phyloP scores from a whole-genome alignment of 2,329 filamentous ascomycete genomes.

The Aspergillus calidoustus region DNA sequence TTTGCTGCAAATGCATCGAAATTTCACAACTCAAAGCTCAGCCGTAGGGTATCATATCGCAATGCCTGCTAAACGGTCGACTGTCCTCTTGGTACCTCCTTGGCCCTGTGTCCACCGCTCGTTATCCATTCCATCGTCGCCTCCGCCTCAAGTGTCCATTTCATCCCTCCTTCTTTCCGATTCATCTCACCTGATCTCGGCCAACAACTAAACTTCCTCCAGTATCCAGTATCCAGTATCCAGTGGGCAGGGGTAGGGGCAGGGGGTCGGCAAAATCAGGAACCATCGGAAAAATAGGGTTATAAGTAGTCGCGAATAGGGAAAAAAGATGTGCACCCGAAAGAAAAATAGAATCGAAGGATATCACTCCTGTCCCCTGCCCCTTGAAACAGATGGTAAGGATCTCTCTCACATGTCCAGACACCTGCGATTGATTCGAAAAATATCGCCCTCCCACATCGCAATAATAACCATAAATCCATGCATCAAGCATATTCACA shows the following conservation, averaged over 20 bases:
- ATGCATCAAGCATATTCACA: slow-evolving; percentile 29
- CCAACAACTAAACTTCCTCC: background rate
- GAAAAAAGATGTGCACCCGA: slow-evolving; percentile 16
- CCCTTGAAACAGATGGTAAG: slow-evolving; percentile 21
- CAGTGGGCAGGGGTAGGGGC: slow-evolving; percentile 8
- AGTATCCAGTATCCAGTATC: slow-evolving; percentile 15
- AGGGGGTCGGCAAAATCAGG: slow-evolving; percentile 5
- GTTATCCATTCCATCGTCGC: slow-evolving; percentile 5
- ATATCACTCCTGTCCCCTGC: slow-evolving; percentile 19
- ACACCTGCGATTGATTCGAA: slow-evolving; percentile 26
- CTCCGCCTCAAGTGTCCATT: background rate
- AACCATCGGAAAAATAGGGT: background rate
- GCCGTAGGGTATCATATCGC: slow-evolving; percentile 50
- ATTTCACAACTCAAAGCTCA: slow-evolving; percentile 38
- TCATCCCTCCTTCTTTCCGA: background rate
- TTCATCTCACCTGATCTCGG: background rate
- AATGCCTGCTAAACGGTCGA: slow-evolving; percentile 48
- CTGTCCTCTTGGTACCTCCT: slow-evolving; percentile 33
- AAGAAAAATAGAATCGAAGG: slow-evolving; percentile 21
- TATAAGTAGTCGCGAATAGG: slow-evolving; percentile 6
- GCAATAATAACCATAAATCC: slow-evolving; percentile 24
- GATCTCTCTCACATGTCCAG: slow-evolving; percentile 22
- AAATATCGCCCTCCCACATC: slow-evolving; percentile 21
- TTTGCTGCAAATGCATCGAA: slow-evolving; percentile 26
- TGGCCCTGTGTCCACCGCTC: slow-evolving; percentile 21